Evolutionary conservation across 2,329 filamentous ascomycete species (phyloP), one percentile per base, ranked within the genome.

Genomic region (Ceratocystis albifundus): DNA sequence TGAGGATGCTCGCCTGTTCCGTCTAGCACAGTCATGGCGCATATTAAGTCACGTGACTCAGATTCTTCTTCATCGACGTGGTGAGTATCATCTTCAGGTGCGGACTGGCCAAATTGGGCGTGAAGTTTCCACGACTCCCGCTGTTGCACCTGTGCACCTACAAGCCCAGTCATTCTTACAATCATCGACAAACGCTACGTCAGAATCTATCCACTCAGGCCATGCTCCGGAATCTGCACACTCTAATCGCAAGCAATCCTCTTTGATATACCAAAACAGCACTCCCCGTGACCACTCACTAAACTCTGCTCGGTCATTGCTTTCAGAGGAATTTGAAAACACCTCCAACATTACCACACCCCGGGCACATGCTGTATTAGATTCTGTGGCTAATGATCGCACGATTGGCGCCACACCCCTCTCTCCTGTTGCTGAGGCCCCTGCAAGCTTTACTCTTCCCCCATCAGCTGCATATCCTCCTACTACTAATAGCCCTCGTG

Each of bases 21-120:
- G 84, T 0, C 76, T 87, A 0, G 82, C 84, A 4, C 84, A 87
- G 71, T 85, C 83, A 0, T 87, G 84, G 84, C 80, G 83, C 36
- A 78, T 86, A 12, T 71, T 87, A 22, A 79, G 80, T 0, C 85
- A 82, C 70, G 80, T 80, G 8, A 79, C 84, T 69, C 74, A 76
- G 22, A 73, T 85, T 12, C 75, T 87, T 0, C 76, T 87, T 1
- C 75, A 75, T 17, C 77, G 79, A 36, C 78, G 84, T 32, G 83
- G 81, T 0, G 78, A 82, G 55, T 84, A 82, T 68, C 84, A 87
- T 70, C 76, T 83, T 0, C 77, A 84, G 64, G 71, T 73, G 25
- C 78, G 84, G 17, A 66, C 55, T 20, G 59, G 55, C 15, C 61
- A 64, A 28, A 30, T 62, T n/a, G 30, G 61, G 4, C 46, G 65